These are phyloP conservation scores for Ramaria sp. DNA, from an alignment of 768 basidiomycete genomes.

Conservation along the genomic window DNA sequence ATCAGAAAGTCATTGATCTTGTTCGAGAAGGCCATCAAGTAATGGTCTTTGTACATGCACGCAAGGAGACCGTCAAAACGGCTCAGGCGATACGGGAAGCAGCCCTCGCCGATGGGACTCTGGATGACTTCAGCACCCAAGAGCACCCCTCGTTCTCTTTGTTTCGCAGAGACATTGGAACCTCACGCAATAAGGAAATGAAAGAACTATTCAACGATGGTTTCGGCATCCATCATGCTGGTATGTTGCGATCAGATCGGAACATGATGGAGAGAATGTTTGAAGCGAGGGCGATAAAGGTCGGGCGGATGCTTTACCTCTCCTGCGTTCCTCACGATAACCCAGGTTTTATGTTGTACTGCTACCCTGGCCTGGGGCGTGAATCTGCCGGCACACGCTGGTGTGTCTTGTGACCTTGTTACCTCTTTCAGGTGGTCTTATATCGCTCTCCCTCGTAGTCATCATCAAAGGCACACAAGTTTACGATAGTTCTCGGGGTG, in stretches of 20 bases:
- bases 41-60: constrained; percentile 98
- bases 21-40: constrained; percentile 93
- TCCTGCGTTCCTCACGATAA: background rate
- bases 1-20: constrained; percentile 81
- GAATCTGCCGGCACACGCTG: constrained; percentile 95
- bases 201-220: constrained; percentile 84
- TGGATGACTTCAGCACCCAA: constrained; percentile 71
- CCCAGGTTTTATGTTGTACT: constrained; percentile 94
- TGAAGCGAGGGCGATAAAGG: constrained; percentile 84
- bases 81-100: constrained; percentile 74
- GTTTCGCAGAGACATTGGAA: constrained; percentile 68
- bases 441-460: constrained; percentile 32
- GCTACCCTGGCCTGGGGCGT: constrained; percentile 99
- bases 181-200: constrained; percentile 93
- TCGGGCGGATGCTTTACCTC: constrained; percentile 19
- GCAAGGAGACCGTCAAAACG: constrained; percentile 95
- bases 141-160: constrained; percentile 70
- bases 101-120: constrained; percentile 54
- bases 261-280: constrained; percentile 96
- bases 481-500: constrained; percentile 83
- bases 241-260: constrained; percentile 90
- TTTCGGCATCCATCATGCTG: constrained; percentile 97
- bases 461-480: constrained; percentile 97
- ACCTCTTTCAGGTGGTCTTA: constrained; percentile 3
- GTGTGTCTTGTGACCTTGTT: constrained; percentile 25